Evolutionary conservation across 192 early-diverging fungal genomes (phyloP).

Genomic region (Gigaspora rosea): DNA sequence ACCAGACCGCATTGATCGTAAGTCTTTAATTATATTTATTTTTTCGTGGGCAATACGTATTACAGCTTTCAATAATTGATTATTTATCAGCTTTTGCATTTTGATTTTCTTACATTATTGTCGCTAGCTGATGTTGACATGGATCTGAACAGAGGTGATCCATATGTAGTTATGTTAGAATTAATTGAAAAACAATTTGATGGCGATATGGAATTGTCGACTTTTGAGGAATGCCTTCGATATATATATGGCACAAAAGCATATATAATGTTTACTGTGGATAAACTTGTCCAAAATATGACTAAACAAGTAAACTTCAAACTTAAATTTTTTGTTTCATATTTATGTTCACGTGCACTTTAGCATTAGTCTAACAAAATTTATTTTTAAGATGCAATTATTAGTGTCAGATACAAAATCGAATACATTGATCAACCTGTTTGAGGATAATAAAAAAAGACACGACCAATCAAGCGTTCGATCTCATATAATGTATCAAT

Average conservation of each 20-base stretch:
- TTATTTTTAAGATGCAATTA: background rate
- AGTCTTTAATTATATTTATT: background rate
- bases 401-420: slow-evolving; percentile 58
- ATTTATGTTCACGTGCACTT: background rate
- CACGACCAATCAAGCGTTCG: slow-evolving; percentile 56
- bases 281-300: slow-evolving; percentile 80
- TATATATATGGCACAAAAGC: slow-evolving; percentile 89
- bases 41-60: too few relatives aligned
- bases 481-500: slow-evolving; percentile 70
- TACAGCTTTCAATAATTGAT: background rate
- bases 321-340: too few relatives aligned
- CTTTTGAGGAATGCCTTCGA: slow-evolving; percentile 88
- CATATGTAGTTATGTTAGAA: slow-evolving; percentile 76
- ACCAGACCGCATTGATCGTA: slow-evolving; percentile 51
- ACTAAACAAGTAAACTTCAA: slow-evolving; percentile 70
- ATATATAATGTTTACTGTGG: slow-evolving; percentile 86
- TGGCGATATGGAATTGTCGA: slow-evolving; percentile 74
- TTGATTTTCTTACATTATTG: background rate
- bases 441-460: slow-evolving; percentile 54
- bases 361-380: slow-evolving; percentile 13
- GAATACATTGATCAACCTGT: slow-evolving; percentile 64
- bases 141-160: slow-evolving; percentile 65
- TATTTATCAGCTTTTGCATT: background rate
- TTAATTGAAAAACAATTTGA: slow-evolving; percentile 77
- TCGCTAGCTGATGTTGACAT: slow-evolving; percentile 46